Base-by-base conservation (phyloP, 2,329 filamentous ascomycete genomes). In the Colletotrichum lentis region DNA sequence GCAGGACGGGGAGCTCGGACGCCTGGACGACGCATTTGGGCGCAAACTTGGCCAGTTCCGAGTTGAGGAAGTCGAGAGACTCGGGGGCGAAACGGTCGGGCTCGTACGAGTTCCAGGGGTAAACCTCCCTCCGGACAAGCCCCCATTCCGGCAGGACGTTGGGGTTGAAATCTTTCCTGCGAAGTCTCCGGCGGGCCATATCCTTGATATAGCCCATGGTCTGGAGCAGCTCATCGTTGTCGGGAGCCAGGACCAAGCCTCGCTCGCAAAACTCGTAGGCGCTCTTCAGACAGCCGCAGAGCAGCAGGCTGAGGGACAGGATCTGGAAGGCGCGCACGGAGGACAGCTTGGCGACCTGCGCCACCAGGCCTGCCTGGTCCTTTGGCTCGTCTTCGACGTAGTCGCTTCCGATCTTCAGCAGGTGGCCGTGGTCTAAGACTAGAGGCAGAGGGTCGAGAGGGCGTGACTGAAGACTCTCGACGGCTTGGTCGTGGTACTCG, bases 11-110 rank as follows among this genome's bases (percentile, higher is more conserved):
- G 5, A 99, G 81, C 39, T 90, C 86, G 0, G 93, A 89, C 3
- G 91, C 90, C 66, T 88, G 86, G 37, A 97, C 91, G 71, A 92
- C 91, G 69, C 95, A 92, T 74, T 93, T 95, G 0, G 93, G 91
- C 0, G 94, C 93, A 63, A 93, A 88, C 2, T 80, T 78, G 31
- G 83, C 80, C 72, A 97, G 84, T 71, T 90, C 83, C 24, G 82
- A 78, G 75, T 98, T 98, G 52, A 98, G 81, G 58, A 90, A 84
- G 0, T 84, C 79, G 27, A 98, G 80, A 1, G 91, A 90, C 72
- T 90, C 88, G 43, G 86, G 80, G 3, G 90, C 88, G 73, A 90
- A 90, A 24, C 91, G 87, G 74, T 94, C 89, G 3, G 91, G 88
- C 74, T 91, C 89, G 73, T 89, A 80, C 2, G 80, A 76, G 74